Evolutionary conservation across 306 rosid species (phyloP).

Genomic region (Malus fusca): DNA sequence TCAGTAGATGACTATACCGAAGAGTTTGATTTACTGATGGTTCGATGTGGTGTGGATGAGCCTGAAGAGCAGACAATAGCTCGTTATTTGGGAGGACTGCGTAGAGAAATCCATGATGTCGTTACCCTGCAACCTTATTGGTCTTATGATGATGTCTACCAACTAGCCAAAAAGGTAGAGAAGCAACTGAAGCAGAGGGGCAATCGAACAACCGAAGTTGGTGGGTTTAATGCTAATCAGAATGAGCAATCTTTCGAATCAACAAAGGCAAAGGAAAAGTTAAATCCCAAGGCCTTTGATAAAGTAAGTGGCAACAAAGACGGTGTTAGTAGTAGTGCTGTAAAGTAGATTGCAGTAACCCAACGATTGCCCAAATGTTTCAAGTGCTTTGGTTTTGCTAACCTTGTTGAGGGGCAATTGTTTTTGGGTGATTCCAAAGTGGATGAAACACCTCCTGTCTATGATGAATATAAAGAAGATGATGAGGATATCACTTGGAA

Average conservation of each 20-base stretch:
- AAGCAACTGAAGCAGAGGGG: not conserved
- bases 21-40: too few species aligned
- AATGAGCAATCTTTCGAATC: not conserved
- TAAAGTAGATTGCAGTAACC: not conserved
- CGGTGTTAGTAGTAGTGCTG: not conserved
- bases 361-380: not conserved
- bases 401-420: not conserved
- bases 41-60: too few species aligned
- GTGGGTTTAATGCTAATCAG: not conserved
- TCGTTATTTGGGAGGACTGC: too few species aligned
- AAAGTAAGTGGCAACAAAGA: not conserved
- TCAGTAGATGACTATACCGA: too few species aligned
- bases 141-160: too few species aligned
- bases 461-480: not conserved
- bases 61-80: too few species aligned
- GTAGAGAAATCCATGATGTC: too few species aligned
- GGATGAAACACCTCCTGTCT: not conserved
- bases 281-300: not conserved
- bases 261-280: not conserved
- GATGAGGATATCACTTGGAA: not conserved
- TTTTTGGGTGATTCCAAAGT: not conserved
- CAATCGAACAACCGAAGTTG: too few species aligned
- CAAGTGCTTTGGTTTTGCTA: not conserved
- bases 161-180: too few species aligned
- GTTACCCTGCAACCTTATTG: too few species aligned